Percentiles rank a stretch among this genome's conserved stretches.
Conservation (phyloP, 2,329 filamentous ascomycete genomes). For the Rhexocercosporidium sp. region DNA sequence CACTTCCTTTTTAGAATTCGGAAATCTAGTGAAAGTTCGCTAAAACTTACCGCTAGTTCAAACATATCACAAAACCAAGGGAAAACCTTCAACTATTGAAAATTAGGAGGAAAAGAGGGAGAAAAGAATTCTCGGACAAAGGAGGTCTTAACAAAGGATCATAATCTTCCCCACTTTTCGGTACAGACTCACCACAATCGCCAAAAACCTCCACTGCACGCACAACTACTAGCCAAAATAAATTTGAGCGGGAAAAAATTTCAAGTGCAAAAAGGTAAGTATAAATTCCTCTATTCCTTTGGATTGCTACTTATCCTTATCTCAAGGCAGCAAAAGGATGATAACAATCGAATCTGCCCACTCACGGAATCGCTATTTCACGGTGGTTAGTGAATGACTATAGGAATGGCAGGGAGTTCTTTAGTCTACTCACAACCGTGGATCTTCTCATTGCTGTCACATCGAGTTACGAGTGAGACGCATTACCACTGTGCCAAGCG, state of each 20-base stretch:
- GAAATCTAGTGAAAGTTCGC: too few relatives aligned
- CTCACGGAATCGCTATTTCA: conserved; percentile 33
- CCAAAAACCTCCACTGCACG: too few relatives aligned
- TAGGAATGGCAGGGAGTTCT: too few relatives aligned
- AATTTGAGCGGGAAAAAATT: background rate
- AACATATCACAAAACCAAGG: too few relatives aligned
- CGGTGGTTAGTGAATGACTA: too few relatives aligned
- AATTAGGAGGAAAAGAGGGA: background rate
- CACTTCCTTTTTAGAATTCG: too few relatives aligned
- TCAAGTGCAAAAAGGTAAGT: background rate
- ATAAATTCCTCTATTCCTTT: background rate
- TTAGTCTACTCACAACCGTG: too few relatives aligned
- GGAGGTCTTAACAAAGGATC: background rate
- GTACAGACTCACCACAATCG: too few relatives aligned
- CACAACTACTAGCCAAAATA: too few relatives aligned
- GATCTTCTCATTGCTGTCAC: conserved; percentile 29
- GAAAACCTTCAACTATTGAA: background rate
- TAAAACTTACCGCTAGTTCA: too few relatives aligned
- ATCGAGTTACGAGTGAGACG: conserved; percentile 11
- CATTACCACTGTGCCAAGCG: conserved; percentile 13
- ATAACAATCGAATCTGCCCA: conserved; percentile 18
- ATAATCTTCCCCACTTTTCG: too few relatives aligned
- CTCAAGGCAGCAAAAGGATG: background rate
- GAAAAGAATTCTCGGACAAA: background rate
- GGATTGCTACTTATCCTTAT: too few relatives aligned